A percentile compares a stretch with the other conserved stretches of the same genome.
Conservation (phyloP, 768 basidiomycete species). For the Collybiopsis luxurians region DNA sequence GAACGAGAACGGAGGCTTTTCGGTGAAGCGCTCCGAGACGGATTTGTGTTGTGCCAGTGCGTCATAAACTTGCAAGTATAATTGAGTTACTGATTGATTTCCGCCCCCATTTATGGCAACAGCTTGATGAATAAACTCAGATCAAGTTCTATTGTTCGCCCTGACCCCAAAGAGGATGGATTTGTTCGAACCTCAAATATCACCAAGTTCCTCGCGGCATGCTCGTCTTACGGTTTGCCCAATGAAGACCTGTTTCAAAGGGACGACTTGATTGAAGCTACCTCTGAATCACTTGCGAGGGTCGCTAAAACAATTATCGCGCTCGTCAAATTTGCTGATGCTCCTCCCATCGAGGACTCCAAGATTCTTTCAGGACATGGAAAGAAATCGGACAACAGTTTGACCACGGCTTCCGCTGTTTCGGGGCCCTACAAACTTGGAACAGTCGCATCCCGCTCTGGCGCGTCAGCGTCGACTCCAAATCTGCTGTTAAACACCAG, state of each 20-base stretch:
- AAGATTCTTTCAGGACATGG: constrained; percentile 44
- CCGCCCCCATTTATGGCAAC: too few species aligned
- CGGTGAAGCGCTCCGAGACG: constrained; percentile 75
- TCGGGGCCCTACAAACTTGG: constrained; percentile 36
- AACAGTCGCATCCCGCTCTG: constrained; percentile 36
- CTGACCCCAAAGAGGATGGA: constrained; percentile 68
- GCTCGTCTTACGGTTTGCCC: constrained; percentile 61
- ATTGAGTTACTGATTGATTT: constrained; percentile 9
- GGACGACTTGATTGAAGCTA: constrained; percentile 64
- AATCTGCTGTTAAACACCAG: constrained; percentile 35
- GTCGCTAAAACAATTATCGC: constrained; percentile 76
- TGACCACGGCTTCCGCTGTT: constrained; percentile 15
- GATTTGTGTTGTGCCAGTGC: constrained; percentile 87
- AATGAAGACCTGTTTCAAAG: constrained; percentile 63
- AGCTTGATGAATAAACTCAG: constrained; percentile 82
- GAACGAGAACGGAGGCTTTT: constrained; percentile 76
- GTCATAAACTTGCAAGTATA: constrained; percentile 29
- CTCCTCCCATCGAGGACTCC: constrained; percentile 37
- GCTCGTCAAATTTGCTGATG: constrained; percentile 61
- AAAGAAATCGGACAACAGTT: constrained; percentile 19
- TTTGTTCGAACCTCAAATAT: constrained; percentile 66
- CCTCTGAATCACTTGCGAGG: constrained; percentile 59
- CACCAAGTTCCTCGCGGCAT: constrained; percentile 76
- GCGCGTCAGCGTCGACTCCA: constrained; percentile 52
- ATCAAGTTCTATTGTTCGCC: constrained; percentile 54